Conservation (phyloP, 2,329 filamentous ascomycete species). For the Emergomyces pasteurianus region DNA sequence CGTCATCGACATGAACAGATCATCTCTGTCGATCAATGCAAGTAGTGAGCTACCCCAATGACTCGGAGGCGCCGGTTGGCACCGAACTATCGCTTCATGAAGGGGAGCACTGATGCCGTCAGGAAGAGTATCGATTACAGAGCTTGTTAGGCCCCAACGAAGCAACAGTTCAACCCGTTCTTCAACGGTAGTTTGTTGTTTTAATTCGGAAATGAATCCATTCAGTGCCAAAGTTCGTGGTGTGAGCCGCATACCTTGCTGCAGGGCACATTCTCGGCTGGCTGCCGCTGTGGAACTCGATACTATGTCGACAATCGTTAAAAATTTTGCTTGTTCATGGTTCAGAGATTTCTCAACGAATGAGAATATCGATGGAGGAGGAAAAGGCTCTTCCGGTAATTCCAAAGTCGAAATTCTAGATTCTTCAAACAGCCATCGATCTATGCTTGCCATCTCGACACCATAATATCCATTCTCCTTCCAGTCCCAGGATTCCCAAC, state of each 20-base stretch:
- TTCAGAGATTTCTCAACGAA: conserved; percentile 38
- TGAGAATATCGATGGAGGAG: conserved; percentile 48
- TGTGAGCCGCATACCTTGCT: conserved; percentile 33
- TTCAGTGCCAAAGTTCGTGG: conserved; percentile 60
- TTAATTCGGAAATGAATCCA: conserved; percentile 51
- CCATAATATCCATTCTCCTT: conserved; percentile 43
- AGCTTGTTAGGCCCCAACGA: conserved; percentile 49
- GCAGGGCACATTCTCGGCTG: conserved; percentile 22
- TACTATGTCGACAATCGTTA: conserved; percentile 40
- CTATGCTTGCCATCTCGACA: conserved; percentile 46
- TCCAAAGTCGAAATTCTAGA: conserved; percentile 33
- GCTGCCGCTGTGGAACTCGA: conserved; percentile 20
- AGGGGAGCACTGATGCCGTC: conserved; percentile 71
- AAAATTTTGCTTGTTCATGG: conserved; percentile 29
- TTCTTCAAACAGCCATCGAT: conserved; percentile 46
- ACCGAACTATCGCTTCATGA: conserved; percentile 72
- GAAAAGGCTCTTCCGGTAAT: conserved; percentile 39
- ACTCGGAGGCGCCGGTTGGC: conserved; percentile 68
- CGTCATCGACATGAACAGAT: conserved; percentile 57
- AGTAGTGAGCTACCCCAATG: conserved; percentile 63
- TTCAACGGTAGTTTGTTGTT: conserved; percentile 37
- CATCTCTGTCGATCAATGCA: conserved; percentile 65
- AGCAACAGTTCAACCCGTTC: conserved; percentile 65
- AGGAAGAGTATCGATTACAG: conserved; percentile 69
- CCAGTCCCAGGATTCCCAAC: conserved; percentile 54